Evolutionary conservation across 257 asterid species (phyloP), one percentile per base, ranked within the genome.

Genomic region (Plantago elongata): DNA sequence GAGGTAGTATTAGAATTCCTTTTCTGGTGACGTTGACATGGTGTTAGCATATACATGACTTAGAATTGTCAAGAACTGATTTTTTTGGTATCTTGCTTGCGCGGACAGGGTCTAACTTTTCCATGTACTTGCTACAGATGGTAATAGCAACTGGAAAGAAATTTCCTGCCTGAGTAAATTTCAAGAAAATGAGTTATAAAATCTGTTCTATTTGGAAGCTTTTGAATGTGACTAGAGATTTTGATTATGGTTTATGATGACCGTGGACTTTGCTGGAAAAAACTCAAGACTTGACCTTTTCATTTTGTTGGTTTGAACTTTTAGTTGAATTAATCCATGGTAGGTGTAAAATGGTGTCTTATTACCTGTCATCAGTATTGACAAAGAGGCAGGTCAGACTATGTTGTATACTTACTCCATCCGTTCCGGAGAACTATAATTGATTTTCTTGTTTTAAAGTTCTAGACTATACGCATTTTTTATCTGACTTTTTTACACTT

Each of bases 281-380:
- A 34, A 4, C 40, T 34, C 8, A 34, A 34, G 57, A 8, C 4
- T 5, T 47, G 57, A 49, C 57, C 48, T n/a, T 13, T 61, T 62
- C 46, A 16, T 56, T 34, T 13, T 57, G 27, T 30, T 30, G 61
- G 45, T 16, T 57, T 13, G 9, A 43, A 57, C 13, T 38, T 1
- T 56, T 18, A 22, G 43, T 54, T 54, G 59, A 54, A 5, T 27
- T 40, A 15, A 40, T 54, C 43, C 59, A 54, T 27, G 59, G 18
- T 54, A 22, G 15, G 5, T 52, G 57, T 51, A 15, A 9, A 45
- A 6, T 1, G 27, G 27, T 2, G 27, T 22, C 27, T 22, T 22
- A 22, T 22, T 22, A 2, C 27, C 27, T 22, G 27, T 22, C 27
- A 22, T 1, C 27, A 22, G 27, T 22, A 22, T 22, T 22, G 27